A percentile compares a stretch with the other conserved stretches of the same genome.
Evolutionary conservation across 495 filamentous ascomycete genomes (phyloP).

Genomic region (Schizothecium vesticola): DNA sequence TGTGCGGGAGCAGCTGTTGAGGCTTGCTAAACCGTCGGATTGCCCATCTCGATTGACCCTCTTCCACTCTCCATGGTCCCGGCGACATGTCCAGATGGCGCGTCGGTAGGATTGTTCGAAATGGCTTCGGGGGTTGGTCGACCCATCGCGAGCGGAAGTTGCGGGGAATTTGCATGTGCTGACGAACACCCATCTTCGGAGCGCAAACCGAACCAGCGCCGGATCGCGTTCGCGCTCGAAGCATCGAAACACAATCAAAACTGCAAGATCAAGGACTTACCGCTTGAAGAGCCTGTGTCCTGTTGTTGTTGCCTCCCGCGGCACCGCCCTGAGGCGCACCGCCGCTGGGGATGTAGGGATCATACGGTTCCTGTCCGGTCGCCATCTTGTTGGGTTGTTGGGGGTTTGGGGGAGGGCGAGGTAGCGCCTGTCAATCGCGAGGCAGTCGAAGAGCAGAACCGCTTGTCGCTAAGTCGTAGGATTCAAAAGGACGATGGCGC

Average conservation of each 20-base stretch:
- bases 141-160: neutral
- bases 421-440: neutral
- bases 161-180: neutral
- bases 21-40: neutral
- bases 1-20: neutral
- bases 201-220: neutral
- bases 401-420: neutral
- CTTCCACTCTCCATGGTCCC: neutral
- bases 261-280: constrained; percentile 52
- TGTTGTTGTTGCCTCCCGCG: constrained; percentile 38
- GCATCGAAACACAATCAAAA: neutral
- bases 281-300: constrained; percentile 66
- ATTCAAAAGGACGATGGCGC: constrained; percentile 10
- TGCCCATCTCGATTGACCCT: neutral
- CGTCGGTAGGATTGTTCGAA: neutral
- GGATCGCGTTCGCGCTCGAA: neutral
- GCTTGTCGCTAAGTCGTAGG: neutral
- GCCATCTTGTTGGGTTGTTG: constrained; percentile 46
- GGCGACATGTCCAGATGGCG: neutral
- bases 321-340: constrained; percentile 36
- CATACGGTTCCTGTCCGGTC: constrained; percentile 69
- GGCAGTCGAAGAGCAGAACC: neutral
- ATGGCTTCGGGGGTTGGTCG: neutral
- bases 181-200: neutral
- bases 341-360: constrained; percentile 82